Evolutionary conservation across 2,329 filamentous ascomycete genomes (phyloP).

Genomic region (Drechslera avenae): DNA sequence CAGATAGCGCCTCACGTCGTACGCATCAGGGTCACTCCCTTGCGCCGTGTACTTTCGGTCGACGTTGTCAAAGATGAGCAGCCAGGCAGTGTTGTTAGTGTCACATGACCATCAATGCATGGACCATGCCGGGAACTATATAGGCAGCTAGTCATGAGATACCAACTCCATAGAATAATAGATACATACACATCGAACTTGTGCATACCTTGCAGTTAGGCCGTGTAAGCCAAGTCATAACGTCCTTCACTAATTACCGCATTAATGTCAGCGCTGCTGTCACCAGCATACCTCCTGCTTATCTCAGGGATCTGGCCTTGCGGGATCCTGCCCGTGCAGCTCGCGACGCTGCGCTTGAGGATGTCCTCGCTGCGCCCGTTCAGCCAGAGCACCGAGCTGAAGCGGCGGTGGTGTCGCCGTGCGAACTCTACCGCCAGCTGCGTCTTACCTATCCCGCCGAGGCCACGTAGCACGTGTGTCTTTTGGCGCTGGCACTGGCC

Average conservation of each 20-base stretch:
- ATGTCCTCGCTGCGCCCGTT: slow-evolving; percentile 16
- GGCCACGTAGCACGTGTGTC: slow-evolving; percentile 18
- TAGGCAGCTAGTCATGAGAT: too few species aligned
- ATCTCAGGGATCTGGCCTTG: slow-evolving; percentile 20
- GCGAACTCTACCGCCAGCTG: slow-evolving; percentile 20
- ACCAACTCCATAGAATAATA: too few species aligned
- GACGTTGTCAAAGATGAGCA: slow-evolving; percentile 32
- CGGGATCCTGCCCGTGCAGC: slow-evolving; percentile 23
- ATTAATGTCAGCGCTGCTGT: slow-evolving; percentile 11
- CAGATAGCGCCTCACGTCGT: slow-evolving; percentile 21
- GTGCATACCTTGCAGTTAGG: not conserved
- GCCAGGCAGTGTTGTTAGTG: slow-evolving; percentile 21
- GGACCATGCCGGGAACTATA: too few species aligned
- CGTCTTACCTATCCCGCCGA: slow-evolving; percentile 26
- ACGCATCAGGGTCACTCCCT: slow-evolving; percentile 18
- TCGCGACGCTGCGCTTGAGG: slow-evolving; percentile 26
- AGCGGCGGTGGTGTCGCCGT: slow-evolving; percentile 11
- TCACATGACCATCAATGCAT: too few species aligned
- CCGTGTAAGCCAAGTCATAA: slow-evolving; percentile 23
- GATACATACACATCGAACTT: too few species aligned
- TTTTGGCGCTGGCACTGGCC: slow-evolving; percentile 12
- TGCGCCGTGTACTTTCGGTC: slow-evolving; percentile 17
- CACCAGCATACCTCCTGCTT: slow-evolving; percentile 18
- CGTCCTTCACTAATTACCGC: slow-evolving; percentile 26
- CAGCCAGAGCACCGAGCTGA: slow-evolving; percentile 24